Evolutionary conservation across 495 filamentous ascomycete species (phyloP).

Genomic region (Beverwykella pulmonaria): DNA sequence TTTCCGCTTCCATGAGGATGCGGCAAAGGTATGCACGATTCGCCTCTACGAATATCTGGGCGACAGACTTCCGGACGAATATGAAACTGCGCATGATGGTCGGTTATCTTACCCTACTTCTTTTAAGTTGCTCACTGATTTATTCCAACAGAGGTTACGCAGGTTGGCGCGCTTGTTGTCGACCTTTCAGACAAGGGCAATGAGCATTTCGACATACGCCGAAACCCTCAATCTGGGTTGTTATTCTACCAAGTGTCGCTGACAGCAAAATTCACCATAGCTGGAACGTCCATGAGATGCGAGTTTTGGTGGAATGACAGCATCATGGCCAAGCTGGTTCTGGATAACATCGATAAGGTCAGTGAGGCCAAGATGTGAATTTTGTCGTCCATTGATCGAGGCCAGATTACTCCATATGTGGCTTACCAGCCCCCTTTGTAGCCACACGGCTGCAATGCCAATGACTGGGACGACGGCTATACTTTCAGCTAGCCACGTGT

Average conservation of each 20-base stretch:
- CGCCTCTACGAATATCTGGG: conserved; percentile 6
- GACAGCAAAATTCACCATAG: not conserved
- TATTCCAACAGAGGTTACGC: not conserved
- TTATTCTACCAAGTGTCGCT: not conserved
- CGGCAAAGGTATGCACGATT: not conserved
- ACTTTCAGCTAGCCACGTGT: not conserved
- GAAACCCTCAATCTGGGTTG: not conserved
- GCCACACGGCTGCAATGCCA: not conserved
- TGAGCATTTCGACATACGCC: not conserved
- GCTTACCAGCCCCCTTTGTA: not conserved
- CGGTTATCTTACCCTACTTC: not conserved
- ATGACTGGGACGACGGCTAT: not conserved
- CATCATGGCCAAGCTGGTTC: not conserved
- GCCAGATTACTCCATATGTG: not conserved
- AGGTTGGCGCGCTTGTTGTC: not conserved
- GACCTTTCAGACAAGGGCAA: not conserved
- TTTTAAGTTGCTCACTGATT: not conserved
- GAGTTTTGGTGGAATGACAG: not conserved
- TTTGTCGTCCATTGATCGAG: not conserved
- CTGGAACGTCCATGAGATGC: not conserved
- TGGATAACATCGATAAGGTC: not conserved
- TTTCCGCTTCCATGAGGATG: not conserved
- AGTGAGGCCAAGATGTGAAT: not conserved
- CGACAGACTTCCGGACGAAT: conserved; percentile 1
- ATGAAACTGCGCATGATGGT: not conserved